Evolutionary conservation across 1,284 basidiomycete genomes (phyloP), one percentile per base, ranked within the genome.

Genomic region (Hymenochaete sp.): DNA sequence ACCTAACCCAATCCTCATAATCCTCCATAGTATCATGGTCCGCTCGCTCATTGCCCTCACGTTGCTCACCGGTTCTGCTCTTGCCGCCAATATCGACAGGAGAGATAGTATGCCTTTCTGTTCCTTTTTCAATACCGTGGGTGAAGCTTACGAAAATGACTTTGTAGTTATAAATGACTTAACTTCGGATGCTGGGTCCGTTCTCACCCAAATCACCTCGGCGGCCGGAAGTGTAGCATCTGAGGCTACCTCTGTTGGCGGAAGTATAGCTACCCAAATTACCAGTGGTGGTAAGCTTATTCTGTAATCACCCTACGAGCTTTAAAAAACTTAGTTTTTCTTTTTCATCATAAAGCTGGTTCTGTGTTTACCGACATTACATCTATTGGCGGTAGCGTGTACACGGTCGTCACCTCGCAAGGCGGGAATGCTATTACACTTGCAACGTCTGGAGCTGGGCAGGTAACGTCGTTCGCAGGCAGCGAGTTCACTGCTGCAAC

Each of bases 371-470:
- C 44, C 8, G 42, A 29, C 13, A 38, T 39, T 7, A 26, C 52
- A 80, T 79, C 77, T 18, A 54, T 67, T 39, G 63, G 60, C 18
- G 70, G 66, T 1, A 42, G 57, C 4, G 63, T 56, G 6, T 59
- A 55, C 25, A 72, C 71, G 1, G 53, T 67, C 11, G 57, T 74
- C n/a, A 69, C 67, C 5, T 67, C 67, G 11, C 59, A 47, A 27
- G 79, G 71, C 19, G 79, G 76, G 8, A 42, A 68, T 32, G 78
- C 66, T 2, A 60, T 73, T 49, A 81, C 78, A 1, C 61, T 81
- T 10, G 66, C 77, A 5, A 62, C 64, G 4, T 60, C 60, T 48
- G 64, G 63, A 13, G 70, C 59, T 10, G 75, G 72, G 14, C 58
- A 62, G 24, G 66, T 62, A 6, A 79, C 75, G 8, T 69, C 70